These are phyloP conservation scores for Pelagomonas calceolata DNA, from an alignment of 108 stramenopile species.

Conservation along the genomic window DNA sequence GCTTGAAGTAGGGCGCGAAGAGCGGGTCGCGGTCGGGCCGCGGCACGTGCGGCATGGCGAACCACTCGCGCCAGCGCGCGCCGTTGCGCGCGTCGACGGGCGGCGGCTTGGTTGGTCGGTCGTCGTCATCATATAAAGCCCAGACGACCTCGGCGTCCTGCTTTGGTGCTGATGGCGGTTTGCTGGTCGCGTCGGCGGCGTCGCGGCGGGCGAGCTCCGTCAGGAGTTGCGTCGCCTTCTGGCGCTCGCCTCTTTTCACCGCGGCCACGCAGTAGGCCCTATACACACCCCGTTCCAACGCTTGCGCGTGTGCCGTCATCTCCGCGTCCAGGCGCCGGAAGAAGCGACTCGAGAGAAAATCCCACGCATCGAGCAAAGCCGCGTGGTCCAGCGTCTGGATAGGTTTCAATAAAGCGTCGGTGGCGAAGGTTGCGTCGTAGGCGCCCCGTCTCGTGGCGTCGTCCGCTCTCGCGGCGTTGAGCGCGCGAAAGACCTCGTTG, in stretches of 20 bases:
- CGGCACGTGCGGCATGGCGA: slow-evolving; percentile 6
- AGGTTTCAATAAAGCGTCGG: not conserved
- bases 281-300: not conserved
- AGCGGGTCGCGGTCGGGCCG: slow-evolving; percentile 1
- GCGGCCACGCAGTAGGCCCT: not conserved
- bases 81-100: not conserved
- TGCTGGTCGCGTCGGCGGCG: not conserved
- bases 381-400: not conserved
- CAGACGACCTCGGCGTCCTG: not conserved
- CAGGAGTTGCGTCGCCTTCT: not conserved
- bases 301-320: not conserved
- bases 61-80: slow-evolving; percentile 7
- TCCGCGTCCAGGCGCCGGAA: not conserved
- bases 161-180: too few relatives aligned
- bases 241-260: not conserved
- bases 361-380: not conserved
- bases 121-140: not conserved
- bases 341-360: not conserved
- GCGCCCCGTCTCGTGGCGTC: not conserved
- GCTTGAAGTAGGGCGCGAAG: slow-evolving; percentile 1
- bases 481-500: not conserved
- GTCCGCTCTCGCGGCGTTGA: not conserved
- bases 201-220: not conserved
- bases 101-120: not conserved
- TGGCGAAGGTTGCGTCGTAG: not conserved